phyloP scores from a whole-genome alignment of 805 yeast genomes.

The Suhomyces xylopsoci region DNA sequence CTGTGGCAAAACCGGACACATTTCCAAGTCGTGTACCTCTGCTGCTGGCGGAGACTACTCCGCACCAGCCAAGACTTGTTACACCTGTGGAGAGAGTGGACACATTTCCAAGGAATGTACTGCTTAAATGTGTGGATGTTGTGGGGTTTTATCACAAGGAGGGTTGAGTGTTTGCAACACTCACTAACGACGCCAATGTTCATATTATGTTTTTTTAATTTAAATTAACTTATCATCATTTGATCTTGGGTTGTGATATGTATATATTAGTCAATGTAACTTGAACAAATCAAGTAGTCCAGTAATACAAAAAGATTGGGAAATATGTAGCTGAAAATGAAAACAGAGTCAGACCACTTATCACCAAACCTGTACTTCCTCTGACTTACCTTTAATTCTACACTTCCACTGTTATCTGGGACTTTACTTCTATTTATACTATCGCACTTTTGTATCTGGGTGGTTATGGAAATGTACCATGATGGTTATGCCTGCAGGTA shows the following conservation, averaged over 20 bases:
- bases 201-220: background rate
- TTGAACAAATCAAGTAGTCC: background rate
- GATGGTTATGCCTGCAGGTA: slow-evolving; percentile 1
- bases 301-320: background rate
- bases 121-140: slow-evolving; percentile 1
- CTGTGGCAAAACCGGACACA: slow-evolving; percentile 88
- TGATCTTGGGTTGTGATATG: background rate
- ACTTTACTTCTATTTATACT: background rate
- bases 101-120: slow-evolving; percentile 82
- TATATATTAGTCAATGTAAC: background rate
- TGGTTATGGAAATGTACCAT: background rate
- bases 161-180: background rate
- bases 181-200: slow-evolving; percentile 1
- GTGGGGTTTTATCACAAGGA: background rate
- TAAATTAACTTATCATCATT: background rate
- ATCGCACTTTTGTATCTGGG: background rate
- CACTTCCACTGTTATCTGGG: background rate
- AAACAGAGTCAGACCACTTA: too few species aligned
- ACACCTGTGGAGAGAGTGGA: slow-evolving; percentile 75
- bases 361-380: too few species aligned
- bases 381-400: background rate
- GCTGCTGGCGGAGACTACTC: slow-evolving; percentile 48
- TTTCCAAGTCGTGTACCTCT: slow-evolving; percentile 75
- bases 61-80: slow-evolving; percentile 55
- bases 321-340: too few species aligned